Base-by-base conservation (phyloP, 495 filamentous ascomycete genomes). In the Neurospora cerealis region DNA sequence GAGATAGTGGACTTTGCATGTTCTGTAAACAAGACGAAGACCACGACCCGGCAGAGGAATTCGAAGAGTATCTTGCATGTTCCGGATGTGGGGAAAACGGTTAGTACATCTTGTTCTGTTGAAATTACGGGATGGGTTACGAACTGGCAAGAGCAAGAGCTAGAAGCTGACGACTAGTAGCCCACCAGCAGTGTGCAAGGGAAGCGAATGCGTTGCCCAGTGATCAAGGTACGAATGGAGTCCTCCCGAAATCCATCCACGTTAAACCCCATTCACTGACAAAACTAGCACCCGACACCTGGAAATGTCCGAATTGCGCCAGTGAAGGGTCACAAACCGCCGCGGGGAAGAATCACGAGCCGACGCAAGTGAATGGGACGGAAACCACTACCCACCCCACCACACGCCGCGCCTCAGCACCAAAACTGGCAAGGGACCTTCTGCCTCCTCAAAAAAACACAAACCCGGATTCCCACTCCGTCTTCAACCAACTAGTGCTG, bases 131-230 rank as follows among this genome's bases (percentile, higher is more conserved):
- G 79, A 74, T 77, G 10, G 21, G 21, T 54, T 28, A 62, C 54
- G 5, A 32, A 62, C 24, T 32, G 24, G 54, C 13, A 62, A 10
- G 54, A 36, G 15, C 3, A 17, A 66, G 13, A 66, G 28, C 13
- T 32, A 66, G 54, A 66, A 72, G 77, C 85, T 87, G 79, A 87
- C 80, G 66, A 77, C 77, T 78, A 76, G 81, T 83, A 94, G 95
- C 95, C 73, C 95, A 98, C 87, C 90, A 92, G 78, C 93, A 98
- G 89, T 98, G 95, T 83, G 96, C 95, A 73, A 91, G 93, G 75
- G 89, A 91, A 79, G 90, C 90, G 77, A 89, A 90, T 71, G 91
- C 92, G 54, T 85, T 96, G 77, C 86, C 86, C 70, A 71, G 71
- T 54, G 75, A 80, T 72, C 79, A 81, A 70, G 78, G 81, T 83